A percentile compares a stretch with the other conserved stretches of the same genome.
Evolutionary conservation across 495 filamentous ascomycete species (phyloP).

Genomic region (Polyplosphaeria fusca): DNA sequence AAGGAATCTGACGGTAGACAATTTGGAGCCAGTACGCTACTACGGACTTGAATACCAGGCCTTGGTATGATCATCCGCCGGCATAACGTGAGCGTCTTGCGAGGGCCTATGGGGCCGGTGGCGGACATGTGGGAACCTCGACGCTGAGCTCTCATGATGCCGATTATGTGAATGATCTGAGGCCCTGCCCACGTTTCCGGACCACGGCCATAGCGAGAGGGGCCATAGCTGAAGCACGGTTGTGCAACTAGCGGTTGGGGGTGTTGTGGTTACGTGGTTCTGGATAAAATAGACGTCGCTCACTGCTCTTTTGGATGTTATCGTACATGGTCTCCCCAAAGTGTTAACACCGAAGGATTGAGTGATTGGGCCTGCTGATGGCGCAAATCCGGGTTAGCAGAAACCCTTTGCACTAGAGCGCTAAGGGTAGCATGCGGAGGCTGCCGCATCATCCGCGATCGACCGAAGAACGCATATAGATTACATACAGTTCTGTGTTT

Average conservation of each 20-base stretch:
- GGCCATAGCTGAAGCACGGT: not conserved
- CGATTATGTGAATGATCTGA: not conserved
- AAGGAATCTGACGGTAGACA: slow-evolving; percentile 10
- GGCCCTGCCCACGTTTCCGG: not conserved
- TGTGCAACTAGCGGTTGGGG: not conserved
- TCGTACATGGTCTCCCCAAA: not conserved
- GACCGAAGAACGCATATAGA: slow-evolving; percentile 5
- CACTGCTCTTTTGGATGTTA: not conserved
- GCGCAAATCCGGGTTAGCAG: slow-evolving; percentile 11
- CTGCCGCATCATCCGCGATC: slow-evolving; percentile 13
- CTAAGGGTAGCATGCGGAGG: not conserved
- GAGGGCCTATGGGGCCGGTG: slow-evolving; percentile 19
- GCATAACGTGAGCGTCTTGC: not conserved
- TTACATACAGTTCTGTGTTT: slow-evolving; percentile 1
- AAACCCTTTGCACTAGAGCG: not conserved
- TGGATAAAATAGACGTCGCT: not conserved
- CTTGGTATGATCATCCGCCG: slow-evolving; percentile 16
- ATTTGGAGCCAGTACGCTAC: not conserved
- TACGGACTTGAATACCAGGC: not conserved
- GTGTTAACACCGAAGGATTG: slow-evolving; percentile 1
- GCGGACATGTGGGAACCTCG: slow-evolving; percentile 1
- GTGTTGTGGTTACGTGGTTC: not conserved
- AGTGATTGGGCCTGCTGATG: slow-evolving; percentile 1
- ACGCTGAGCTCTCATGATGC: not conserved
- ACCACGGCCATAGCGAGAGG: not conserved